Conservation (phyloP, 2,329 filamentous ascomycete genomes). For the Fusarium chaquense region DNA sequence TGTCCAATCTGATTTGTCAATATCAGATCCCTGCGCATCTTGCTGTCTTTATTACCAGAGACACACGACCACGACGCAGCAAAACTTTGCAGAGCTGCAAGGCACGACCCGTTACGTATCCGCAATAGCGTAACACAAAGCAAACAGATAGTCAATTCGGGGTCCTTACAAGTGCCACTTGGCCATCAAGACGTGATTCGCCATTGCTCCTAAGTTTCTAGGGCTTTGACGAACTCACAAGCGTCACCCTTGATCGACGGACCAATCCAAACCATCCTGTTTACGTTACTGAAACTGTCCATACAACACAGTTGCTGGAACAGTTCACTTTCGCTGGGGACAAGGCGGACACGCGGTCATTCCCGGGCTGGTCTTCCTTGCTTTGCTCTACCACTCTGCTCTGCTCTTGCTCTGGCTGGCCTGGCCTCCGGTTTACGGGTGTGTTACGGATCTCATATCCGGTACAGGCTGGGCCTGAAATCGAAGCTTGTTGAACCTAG, state of each 20-base stretch:
- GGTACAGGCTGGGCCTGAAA: constrained; percentile 42
- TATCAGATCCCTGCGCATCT: constrained; percentile 29
- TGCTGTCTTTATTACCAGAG: constrained; percentile 12
- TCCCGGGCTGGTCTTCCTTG: constrained; percentile 38
- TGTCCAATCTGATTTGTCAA: constrained; percentile 40
- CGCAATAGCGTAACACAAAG: constrained; percentile 35
- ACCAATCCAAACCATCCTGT: constrained; percentile 46
- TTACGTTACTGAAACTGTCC: constrained; percentile 47
- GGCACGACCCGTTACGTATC: constrained; percentile 42
- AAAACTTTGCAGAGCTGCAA: constrained; percentile 42
- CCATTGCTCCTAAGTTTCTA: constrained; percentile 21
- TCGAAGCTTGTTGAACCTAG: constrained; percentile 29
- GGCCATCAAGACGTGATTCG: constrained; percentile 42
- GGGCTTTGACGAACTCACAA: constrained; percentile 31
- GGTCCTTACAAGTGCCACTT: constrained; percentile 27
- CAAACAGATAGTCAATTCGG: constrained; percentile 23
- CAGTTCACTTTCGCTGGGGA: constrained; percentile 30
- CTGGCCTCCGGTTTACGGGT: constrained; percentile 34
- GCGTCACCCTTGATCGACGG: constrained; percentile 37
- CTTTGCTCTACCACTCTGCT: constrained; percentile 12
- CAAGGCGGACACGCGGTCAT: constrained; percentile 44
- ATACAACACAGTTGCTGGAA: constrained; percentile 18
- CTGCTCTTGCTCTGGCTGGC: constrained; percentile 6
- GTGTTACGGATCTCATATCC: constrained; percentile 39
- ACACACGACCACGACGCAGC: constrained; percentile 30